Base-by-base conservation (phyloP, 1,139 yeast species). In the Kodamaea suecica region DNA sequence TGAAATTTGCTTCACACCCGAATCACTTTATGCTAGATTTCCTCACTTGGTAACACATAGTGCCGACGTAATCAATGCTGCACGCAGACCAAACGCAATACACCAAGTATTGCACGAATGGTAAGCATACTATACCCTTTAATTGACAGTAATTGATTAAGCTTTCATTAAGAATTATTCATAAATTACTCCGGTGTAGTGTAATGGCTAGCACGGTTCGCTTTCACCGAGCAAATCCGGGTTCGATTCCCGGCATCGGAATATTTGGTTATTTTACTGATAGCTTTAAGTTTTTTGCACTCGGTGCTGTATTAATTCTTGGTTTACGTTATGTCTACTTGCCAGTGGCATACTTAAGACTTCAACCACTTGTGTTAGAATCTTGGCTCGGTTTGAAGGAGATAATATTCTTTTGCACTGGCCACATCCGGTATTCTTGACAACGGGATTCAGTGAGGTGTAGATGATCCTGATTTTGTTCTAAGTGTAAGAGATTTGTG, bases 191-290 rank as follows among this genome's bases (percentile, higher is more conserved):
- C 82, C 83, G 83, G 76, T 78, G 71, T 78, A 73, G 84, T 78
- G 83, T 78, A 78, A 76, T 80, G 84, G 84, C 78, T 78, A 78
- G 79, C 84, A 78, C 83, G 81, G 82, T 76, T 73, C 82, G 80
- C 82, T 78, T 76, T 78, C 83, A 77, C 84, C 80, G 83, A 73
- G 82, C 82, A 77, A 70, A 73, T 80, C 84, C 78, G 83, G 83
- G 84, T 78, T 78, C 84, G 80, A 78, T 79, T 77, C 84, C 84
- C 83, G 78, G 83, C 71, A 76, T 76, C 82, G 84, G 83, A 78
- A 34, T 17, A 34, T 16, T 8, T 32, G n/a, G 30, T 35, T 19
- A 19, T 6, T 9, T 6, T 6, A 19, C 21, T 19, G 21, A 9
- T 9, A 6, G 21, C 21, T 9, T 19, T 19, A 6, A 19, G 21